Base-by-base conservation (phyloP, 352 stramenopile species). In the Pythium sp. region DNA sequence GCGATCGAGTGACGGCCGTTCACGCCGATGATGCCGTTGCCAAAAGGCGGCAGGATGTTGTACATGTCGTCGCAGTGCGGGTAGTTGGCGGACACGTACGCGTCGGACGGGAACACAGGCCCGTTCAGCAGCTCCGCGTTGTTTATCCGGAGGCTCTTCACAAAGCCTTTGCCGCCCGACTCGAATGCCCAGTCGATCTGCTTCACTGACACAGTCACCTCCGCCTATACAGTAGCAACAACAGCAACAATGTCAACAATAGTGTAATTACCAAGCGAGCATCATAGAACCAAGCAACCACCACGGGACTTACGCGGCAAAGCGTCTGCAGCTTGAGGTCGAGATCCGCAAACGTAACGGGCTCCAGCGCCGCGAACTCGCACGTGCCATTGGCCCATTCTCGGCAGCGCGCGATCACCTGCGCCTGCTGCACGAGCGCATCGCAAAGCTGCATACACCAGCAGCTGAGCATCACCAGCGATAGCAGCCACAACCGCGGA, bases 41-140 rank as follows among this genome's bases (percentile, higher is more conserved):
- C 82, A 62, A 79, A 91, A 2, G 87, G 87, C 36, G 87, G 82
- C 22, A 95, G 89, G 53, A 95, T 74, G 58, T 90, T 92, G 67
- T 84, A 95, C 81, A 93, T 90, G 64, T 95, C 87, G 65, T 91
- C 85, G 68, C 87, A 95, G 60, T 95, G 86, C 38, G 87, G 87
- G 61, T 95, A 95, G 67, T 95, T 90, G 54, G 74, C 62, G 18
- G 80, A 56, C 18, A 82, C 38, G 66, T 95, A 95, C 3, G 86
- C 76, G 49, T 87, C 74, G 0, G 79, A 90, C 47, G 87, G 87
- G 54, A 79, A 76, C 51, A 93, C 80, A 1, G 78, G 80, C 3
- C 72, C 72, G 14, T 58, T 65, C 15, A 95, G 73, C 60, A 93
- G 71, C 67, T 95, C 84, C 1, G 80, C 69, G 26, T 71, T 69